phyloP scores from a whole-genome alignment of 2,329 filamentous ascomycete species.

The Fusarium duplospermum region DNA sequence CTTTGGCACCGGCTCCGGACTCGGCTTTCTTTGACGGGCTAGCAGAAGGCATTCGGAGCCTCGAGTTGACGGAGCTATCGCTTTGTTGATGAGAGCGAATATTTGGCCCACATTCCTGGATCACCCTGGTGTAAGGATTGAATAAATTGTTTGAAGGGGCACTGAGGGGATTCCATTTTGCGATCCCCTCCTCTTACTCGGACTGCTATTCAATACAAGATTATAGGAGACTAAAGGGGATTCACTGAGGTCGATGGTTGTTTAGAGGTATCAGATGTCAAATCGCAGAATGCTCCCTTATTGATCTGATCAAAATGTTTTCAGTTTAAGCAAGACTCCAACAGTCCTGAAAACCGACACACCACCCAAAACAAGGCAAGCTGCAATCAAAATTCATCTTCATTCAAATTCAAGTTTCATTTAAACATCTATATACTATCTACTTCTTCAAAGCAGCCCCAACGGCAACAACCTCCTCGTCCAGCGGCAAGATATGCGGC shows the following conservation, averaged over 20 bases:
- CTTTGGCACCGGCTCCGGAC: not conserved
- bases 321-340: not conserved
- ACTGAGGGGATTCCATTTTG: not conserved
- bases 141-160: not conserved
- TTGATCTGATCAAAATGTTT: not conserved
- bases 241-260: not conserved
- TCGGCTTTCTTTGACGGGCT: not conserved
- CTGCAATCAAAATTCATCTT: not conserved
- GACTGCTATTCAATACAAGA: not conserved
- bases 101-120: not conserved
- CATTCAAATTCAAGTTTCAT: not conserved
- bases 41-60: not conserved
- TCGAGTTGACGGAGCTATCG: not conserved
- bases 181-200: not conserved
- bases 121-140: not conserved
- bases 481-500: constrained; percentile 81
- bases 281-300: not conserved
- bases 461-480: constrained; percentile 79
- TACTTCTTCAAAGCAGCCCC: constrained; percentile 35
- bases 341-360: not conserved
- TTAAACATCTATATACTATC: not conserved
- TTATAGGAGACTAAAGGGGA: too few relatives aligned
- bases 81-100: not conserved
- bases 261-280: not conserved
- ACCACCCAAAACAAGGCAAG: not conserved